These are phyloP conservation scores for Calonectria henricotiae DNA, from an alignment of 2,329 filamentous ascomycete species.

Conservation along the genomic window DNA sequence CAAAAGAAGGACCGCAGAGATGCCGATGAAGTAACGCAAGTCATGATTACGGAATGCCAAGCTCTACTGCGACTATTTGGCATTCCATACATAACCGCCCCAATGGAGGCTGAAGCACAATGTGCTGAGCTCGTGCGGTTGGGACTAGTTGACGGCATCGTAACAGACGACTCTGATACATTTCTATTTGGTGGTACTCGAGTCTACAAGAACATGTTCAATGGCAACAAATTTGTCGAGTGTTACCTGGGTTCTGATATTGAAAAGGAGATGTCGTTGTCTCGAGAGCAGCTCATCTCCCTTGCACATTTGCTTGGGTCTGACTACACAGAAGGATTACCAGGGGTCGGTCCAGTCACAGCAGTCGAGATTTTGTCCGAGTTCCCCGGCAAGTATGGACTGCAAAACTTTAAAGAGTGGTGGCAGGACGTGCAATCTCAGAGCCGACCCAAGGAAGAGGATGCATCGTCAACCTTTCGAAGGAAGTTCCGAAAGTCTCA, in stretches of 20 bases:
- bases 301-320: slow-evolving; percentile 93
- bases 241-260: slow-evolving; percentile 91
- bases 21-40: slow-evolving; percentile 95
- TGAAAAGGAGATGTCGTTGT: slow-evolving; percentile 90
- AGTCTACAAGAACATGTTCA: slow-evolving; percentile 99
- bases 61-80: slow-evolving; percentile 92
- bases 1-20: slow-evolving; percentile 97
- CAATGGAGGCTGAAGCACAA: slow-evolving; percentile 99
- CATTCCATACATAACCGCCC: slow-evolving; percentile 95
- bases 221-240: slow-evolving; percentile 97
- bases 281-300: slow-evolving; percentile 88
- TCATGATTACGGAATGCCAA: slow-evolving; percentile 97
- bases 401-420: slow-evolving; percentile 89
- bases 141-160: slow-evolving; percentile 95
- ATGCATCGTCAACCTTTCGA: slow-evolving; percentile 77
- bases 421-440: slow-evolving; percentile 84
- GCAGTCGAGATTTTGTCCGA: slow-evolving; percentile 95
- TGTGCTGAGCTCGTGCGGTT: slow-evolving; percentile 91
- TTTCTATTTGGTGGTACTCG: slow-evolving; percentile 97
- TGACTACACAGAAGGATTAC: slow-evolving; percentile 94
- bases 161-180: slow-evolving; percentile 96
- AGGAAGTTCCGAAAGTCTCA: slow-evolving; percentile 89
- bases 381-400: slow-evolving; percentile 76
- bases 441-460: slow-evolving; percentile 76
- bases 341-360: slow-evolving; percentile 93